Evolutionary conservation across 2,329 filamentous ascomycete genomes (phyloP), one percentile per base, ranked within the genome.

Genomic region (Pseudocercospora cruenta): DNA sequence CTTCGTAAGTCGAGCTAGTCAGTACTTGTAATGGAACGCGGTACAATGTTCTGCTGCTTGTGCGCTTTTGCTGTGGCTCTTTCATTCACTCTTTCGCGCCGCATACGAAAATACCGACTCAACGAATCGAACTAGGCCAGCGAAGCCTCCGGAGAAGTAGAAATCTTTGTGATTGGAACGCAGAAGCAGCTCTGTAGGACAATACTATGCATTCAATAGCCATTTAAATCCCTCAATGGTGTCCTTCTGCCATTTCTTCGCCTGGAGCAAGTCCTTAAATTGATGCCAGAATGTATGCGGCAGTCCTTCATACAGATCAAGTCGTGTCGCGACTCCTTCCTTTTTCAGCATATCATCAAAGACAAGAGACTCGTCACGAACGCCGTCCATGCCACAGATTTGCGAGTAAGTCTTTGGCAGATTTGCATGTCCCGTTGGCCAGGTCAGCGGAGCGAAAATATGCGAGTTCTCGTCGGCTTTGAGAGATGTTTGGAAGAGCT

Each of bases 331-430:
- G 8, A 84, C 75, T 1, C 74, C 79, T 1, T 82, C 77, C 59
- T 82, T 82, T 22, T 79, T 75, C 64, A 87, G 69, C 0, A 82
- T 71, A 43, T 78, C 73, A 69, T 85, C 84, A 66, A 85, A 86
- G 0, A 86, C 80, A 47, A 87, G 68, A 0, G 75, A 81, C 60
- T 86, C 85, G 66, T 87, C 85, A 1, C 85, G 75, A 6, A 82
- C 67, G 0, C 81, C 80, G 71, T 87, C 85, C 60, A 82, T 62
- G 8, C 84, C 85, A 65, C 79, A 81, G 1, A 85, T 75, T 70
- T 85, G 83, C 4, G 86, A 74, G 70, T 85, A 86, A 0, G 81
- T 77, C 1, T 76, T 78, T 3, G 83, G 83, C 9, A 84, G 72
- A 2, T 70, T 76, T 6, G 68, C 64, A 59, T 80, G 78, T 10